phyloP scores from a whole-genome alignment of 73 alveolate species.

The Paraurostyla sp. region DNA sequence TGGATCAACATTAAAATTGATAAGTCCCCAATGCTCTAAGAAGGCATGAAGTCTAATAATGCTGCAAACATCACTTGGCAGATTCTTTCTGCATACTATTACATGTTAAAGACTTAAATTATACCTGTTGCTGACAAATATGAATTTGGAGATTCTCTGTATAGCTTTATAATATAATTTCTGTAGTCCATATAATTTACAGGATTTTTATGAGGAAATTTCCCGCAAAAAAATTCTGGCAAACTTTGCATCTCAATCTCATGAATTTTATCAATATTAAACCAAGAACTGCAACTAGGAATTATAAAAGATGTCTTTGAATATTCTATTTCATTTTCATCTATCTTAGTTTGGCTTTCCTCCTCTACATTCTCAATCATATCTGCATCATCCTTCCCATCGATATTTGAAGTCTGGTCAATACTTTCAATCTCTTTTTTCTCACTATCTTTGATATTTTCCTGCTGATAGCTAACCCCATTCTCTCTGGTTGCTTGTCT shows the following conservation, averaged over 20 bases:
- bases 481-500: neutral
- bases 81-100: constrained; percentile 96
- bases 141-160: constrained; percentile 91
- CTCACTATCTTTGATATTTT: neutral
- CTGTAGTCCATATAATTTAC: constrained; percentile 95
- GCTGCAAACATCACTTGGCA: constrained; percentile 98
- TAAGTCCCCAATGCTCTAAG: constrained; percentile 98
- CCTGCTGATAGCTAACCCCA: neutral
- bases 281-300: constrained; percentile 96
- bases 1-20: constrained; percentile 98
- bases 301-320: constrained; percentile 54
- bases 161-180: constrained; percentile 95
- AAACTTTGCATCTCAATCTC: constrained; percentile 94
- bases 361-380: neutral
- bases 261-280: constrained; percentile 92
- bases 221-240: constrained; percentile 97
- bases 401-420: constrained; percentile 1
- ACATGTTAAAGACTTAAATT: too few relatives aligned
- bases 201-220: constrained; percentile 97
- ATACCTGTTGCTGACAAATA: constrained; percentile 96
- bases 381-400: constrained; percentile 32
- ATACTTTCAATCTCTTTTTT: constrained; percentile 31
- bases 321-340: constrained; percentile 61
- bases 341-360: constrained; percentile 47
- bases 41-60: constrained; percentile 96